A percentile compares a stretch with the other conserved stretches of the same genome.
phyloP scores from a whole-genome alignment of 2,329 filamentous ascomycete genomes.

The Emydomyces testavorans region DNA sequence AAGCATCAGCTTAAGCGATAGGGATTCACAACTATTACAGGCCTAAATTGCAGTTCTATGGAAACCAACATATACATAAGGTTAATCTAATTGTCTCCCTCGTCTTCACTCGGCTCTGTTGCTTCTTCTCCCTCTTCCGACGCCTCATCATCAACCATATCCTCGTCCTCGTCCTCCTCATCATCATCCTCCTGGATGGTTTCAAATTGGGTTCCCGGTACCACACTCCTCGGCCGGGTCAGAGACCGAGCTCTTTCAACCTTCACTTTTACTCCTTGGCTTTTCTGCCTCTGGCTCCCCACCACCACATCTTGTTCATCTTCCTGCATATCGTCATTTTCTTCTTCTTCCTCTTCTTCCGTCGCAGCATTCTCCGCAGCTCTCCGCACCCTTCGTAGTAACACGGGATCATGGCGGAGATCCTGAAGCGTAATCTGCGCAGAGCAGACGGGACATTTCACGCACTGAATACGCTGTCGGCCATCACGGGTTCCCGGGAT shows the following conservation, averaged over 20 bases:
- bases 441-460: slow-evolving; percentile 36
- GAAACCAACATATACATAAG: too few species aligned
- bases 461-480: slow-evolving; percentile 20
- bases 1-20: too few species aligned
- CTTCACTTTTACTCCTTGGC: slow-evolving; percentile 6
- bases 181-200: slow-evolving; percentile 14
- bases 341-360: slow-evolving; percentile 17
- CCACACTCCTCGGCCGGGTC: slow-evolving; percentile 6
- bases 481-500: slow-evolving; percentile 17
- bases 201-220: slow-evolving; percentile 13
- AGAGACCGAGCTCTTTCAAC: slow-evolving; percentile 1
- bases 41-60: too few species aligned
- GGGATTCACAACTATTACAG: too few species aligned
- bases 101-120: slow-evolving; percentile 20
- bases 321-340: slow-evolving; percentile 23
- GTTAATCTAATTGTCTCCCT: slow-evolving; percentile 9
- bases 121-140: slow-evolving; percentile 9
- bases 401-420: slow-evolving; percentile 31
- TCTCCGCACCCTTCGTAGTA: slow-evolving; percentile 29
- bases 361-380: slow-evolving; percentile 5
- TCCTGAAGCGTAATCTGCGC: slow-evolving; percentile 28
- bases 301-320: slow-evolving; percentile 23
- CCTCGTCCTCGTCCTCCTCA: slow-evolving; percentile 7
- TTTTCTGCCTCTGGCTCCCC: slow-evolving; percentile 9
- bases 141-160: too few species aligned